Conservation (phyloP, 306 rosid genomes). For the Luffa acutangula region DNA sequence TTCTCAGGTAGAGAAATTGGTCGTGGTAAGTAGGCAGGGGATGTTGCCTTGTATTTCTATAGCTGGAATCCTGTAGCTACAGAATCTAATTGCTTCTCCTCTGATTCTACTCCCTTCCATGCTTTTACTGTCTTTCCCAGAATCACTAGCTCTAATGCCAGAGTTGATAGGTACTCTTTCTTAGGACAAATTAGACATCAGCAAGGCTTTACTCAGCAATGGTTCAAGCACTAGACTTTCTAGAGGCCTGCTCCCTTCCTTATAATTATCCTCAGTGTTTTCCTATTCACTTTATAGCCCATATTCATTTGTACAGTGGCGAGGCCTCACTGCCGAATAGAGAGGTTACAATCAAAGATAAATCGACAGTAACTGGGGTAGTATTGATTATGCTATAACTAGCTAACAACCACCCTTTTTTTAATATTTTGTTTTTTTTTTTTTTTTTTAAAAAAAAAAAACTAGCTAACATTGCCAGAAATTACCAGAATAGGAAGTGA, state of each 20-base stretch:
- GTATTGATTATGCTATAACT: not conserved
- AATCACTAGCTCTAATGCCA: not conserved
- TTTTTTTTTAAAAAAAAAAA: too few species aligned
- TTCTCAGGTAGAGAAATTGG: not conserved
- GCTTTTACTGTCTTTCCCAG: not conserved
- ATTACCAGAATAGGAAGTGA: not conserved
- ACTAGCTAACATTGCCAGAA: not conserved
- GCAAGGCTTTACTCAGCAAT: not conserved
- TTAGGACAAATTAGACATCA: not conserved
- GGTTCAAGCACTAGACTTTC: not conserved
- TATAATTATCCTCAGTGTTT: not conserved
- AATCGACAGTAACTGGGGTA: not conserved
- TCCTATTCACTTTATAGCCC: not conserved
- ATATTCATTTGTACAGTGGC: not conserved
- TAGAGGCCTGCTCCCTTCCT: not conserved
- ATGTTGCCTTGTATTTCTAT: not conserved
- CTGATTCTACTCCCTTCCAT: not conserved
- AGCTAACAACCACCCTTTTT: too few species aligned
- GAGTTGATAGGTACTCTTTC: not conserved
- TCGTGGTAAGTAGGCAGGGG: not conserved
- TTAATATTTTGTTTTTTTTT: too few species aligned
- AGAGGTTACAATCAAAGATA: not conserved
- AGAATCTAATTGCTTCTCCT: not conserved
- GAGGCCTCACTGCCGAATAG: not conserved
- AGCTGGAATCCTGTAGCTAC: not conserved